Percentiles rank a stretch among this genome's conserved stretches.
Evolutionary conservation across 768 basidiomycete species (phyloP).

Genomic region (Nevesoporus exiguus): DNA sequence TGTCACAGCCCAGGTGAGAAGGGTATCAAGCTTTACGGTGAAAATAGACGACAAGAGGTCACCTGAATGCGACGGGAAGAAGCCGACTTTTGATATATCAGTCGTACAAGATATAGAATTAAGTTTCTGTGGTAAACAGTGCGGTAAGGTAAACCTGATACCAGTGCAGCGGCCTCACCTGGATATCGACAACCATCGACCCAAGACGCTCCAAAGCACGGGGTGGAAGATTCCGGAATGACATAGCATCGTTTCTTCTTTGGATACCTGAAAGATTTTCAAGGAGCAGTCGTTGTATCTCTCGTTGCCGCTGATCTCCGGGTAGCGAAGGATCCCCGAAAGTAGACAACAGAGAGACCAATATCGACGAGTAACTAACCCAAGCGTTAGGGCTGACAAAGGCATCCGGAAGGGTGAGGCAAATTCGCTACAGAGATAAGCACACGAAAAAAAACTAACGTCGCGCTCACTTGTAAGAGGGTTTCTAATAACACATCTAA

Average conservation of each 20-base stretch:
- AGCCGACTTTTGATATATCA: slow-evolving; percentile 52
- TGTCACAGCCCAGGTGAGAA: slow-evolving; percentile 80
- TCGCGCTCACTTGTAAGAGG: slow-evolving; percentile 54
- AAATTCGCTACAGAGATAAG: slow-evolving; percentile 49
- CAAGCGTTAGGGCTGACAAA: slow-evolving; percentile 73
- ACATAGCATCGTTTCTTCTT: slow-evolving; percentile 75
- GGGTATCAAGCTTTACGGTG: slow-evolving; percentile 64
- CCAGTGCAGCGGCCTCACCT: slow-evolving; percentile 27
- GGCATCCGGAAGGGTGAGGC: slow-evolving; percentile 68
- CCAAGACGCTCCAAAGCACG: slow-evolving; percentile 58
- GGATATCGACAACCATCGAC: slow-evolving; percentile 56
- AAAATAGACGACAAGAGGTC: slow-evolving; percentile 43
- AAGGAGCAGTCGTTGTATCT: slow-evolving; percentile 47
- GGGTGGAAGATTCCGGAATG: slow-evolving; percentile 64
- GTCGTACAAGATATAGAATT: slow-evolving; percentile 72
- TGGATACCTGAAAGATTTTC: slow-evolving; percentile 68
- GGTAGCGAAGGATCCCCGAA: slow-evolving; percentile 26
- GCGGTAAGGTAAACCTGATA: neutral
- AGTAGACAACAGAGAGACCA: slow-evolving; percentile 38
- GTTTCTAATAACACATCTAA: slow-evolving; percentile 52
- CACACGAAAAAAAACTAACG: neutral
- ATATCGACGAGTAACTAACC: slow-evolving; percentile 46
- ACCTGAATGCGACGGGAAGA: slow-evolving; percentile 48
- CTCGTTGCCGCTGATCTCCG: slow-evolving; percentile 34
- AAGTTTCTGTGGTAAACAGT: slow-evolving; percentile 47